Evolutionary conservation across 129 eudicot species (phyloP), one percentile per base, ranked within the genome.

Genomic region (Rutidosis leptorrhynchoides): DNA sequence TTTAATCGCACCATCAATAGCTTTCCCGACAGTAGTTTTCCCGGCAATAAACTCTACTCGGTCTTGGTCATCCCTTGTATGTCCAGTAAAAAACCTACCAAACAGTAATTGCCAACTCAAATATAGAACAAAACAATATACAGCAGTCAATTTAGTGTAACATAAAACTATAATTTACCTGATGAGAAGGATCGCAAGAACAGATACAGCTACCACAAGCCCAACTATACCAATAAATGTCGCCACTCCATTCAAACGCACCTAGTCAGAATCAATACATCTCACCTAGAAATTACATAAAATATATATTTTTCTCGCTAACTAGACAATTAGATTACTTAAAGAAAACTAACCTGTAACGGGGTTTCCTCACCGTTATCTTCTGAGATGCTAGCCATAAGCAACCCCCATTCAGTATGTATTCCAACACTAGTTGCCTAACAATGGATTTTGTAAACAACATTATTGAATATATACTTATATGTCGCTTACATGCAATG

Each of bases 331-430:
- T 16, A 59, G 26, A 28, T 24, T 26, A 32, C 21, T 14, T 28
- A 33, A 7, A 2, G 25, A 42, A 33, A 69, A 72, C 76, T 56
- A 76, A 83, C 98, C 92, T 92, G 98, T 76, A 92, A 84, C 1
- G 98, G 98, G 63, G 98, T 92, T 82, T 92, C 98, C 71, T 92
- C 98, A 24, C 96, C 98, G 49, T 86, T 92, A 62, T 92, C 98
- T 80, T 92, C 98, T 16, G 98, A 88, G 48, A 92, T 92, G 73
- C 98, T 92, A 30, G 98, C 96, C 98, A 92, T 92, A 42, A 92
- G 95, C 78, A 92, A 76, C 69, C 98, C 98, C 98, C 98, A 92
- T 70, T 92, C 98, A 40, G 98, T 92, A 76, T 88, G 84, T 71
- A 88, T 82, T 43, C 98, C 98, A 72, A 92, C 98, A 68, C 89